Base-by-base conservation (phyloP, 108 stramenopile species). In the Schizochytrium sp. region DNA sequence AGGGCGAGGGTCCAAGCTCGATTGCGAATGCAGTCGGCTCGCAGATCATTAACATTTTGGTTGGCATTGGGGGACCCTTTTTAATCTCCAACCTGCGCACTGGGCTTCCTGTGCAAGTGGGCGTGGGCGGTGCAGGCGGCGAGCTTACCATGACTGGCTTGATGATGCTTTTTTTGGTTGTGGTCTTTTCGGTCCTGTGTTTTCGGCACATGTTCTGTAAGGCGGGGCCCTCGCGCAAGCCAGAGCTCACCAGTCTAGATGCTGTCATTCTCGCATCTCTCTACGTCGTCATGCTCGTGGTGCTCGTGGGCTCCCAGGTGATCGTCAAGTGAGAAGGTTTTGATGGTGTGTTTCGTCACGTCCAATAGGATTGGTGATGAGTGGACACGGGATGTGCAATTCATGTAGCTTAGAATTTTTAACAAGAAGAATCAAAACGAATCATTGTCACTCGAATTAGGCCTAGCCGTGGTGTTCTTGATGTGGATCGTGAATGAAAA, bases 1-100 rank as follows among this genome's bases (percentile, higher is more conserved):
- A 83, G 51, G 76, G 76, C n/a, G 76, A 83, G 28, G 76, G 76
- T 18, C 76, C 76, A 16, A 83, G 76, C 28, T 83, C 76, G 51
- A 83, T 83, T 53, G 76, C 76, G 19, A 83, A 83, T 23, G 76
- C 76, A 2, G 51, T 83, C 51, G 76, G 76, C 51, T 47, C 76
- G 51, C 76, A 83, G 51, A 83, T 83, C 51, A 83, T 83, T 16
- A 83, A 83, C 51, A 53, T 83, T 83, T 53, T 83, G 28, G 45
- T 83, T 6, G 76, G 76, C 48, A 53, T 83, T 34, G 76, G 76
- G 16, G 45, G 10, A 6, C 76, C 76, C 44, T 83, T 83, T 53
- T 23, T 83, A 16, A 23, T 83, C 19, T 83, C 12, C 23, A 83
- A 83, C 28, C 51, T 47, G 76, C 76, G 28, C 6, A 12, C 12